Conservation (phyloP, 139 green algal species). For the Chlorella sorokiniana region DNA sequence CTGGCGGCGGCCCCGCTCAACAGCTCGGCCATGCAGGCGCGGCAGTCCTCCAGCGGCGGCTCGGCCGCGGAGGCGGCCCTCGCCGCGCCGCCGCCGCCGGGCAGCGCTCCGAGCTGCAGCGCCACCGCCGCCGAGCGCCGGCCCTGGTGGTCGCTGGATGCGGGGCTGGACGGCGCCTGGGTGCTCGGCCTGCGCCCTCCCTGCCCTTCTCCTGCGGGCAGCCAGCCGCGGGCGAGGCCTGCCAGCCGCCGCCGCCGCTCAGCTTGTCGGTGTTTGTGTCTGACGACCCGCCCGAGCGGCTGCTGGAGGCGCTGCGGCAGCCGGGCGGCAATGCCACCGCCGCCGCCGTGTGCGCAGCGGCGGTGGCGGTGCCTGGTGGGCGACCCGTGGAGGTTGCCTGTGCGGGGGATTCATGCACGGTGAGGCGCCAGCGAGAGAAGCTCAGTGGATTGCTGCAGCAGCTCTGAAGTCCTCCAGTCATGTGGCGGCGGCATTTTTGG, state of each 20-base stretch:
- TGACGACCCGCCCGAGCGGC: background rate
- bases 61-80: background rate
- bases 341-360: background rate
- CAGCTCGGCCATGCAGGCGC: background rate
- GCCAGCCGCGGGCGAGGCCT: background rate
- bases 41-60: background rate
- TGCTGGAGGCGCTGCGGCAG: background rate
- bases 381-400: slow-evolving; percentile 14
- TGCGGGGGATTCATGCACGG: background rate
- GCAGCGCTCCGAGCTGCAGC: background rate
- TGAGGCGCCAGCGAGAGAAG: too few species aligned
- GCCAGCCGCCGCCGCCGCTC: background rate
- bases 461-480: background rate
- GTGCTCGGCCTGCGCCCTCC: slow-evolving; percentile 21
- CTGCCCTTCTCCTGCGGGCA: slow-evolving; percentile 16
- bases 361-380: background rate
- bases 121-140: background rate
- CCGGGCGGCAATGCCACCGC: too few species aligned
- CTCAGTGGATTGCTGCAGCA: background rate
- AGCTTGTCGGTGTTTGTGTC: background rate
- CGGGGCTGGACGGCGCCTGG: slow-evolving; percentile 16
- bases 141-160: slow-evolving; percentile 18
- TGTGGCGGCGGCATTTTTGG: background rate
- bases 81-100: background rate
- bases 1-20: background rate